phyloP scores from a whole-genome alignment of 2,329 filamentous ascomycete genomes.

The Verticillium dahliae region DNA sequence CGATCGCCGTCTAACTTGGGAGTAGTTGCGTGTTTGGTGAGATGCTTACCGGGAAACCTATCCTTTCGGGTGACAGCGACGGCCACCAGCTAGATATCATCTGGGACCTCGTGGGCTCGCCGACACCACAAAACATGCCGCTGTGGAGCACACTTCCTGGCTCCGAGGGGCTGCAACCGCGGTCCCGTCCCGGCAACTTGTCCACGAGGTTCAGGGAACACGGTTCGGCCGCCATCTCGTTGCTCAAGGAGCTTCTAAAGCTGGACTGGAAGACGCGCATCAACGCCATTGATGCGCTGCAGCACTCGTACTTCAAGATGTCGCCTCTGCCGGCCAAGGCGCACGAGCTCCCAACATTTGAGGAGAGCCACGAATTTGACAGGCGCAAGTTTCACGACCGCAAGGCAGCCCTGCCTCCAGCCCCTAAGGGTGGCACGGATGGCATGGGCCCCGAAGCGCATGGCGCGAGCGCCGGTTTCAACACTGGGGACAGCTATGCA shows the following conservation, averaged over 20 bases:
- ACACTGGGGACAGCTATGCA: constrained; percentile 40
- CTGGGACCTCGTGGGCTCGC: constrained; percentile 85
- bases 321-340: constrained; percentile 73
- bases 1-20: background rate
- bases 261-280: constrained; percentile 85
- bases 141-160: constrained; percentile 80
- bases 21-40: constrained; percentile 91
- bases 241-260: constrained; percentile 75
- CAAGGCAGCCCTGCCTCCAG: constrained; percentile 77
- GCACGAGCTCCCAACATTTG: constrained; percentile 82
- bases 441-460: constrained; percentile 57
- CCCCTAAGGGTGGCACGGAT: constrained; percentile 84
- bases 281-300: constrained; percentile 88
- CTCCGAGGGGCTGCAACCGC: constrained; percentile 65
- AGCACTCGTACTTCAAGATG: constrained; percentile 86
- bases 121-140: constrained; percentile 87
- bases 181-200: constrained; percentile 58
- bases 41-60: constrained; percentile 92
- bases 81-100: constrained; percentile 87
- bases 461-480: constrained; percentile 44
- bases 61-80: constrained; percentile 84
- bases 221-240: constrained; percentile 65
- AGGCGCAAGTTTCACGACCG: constrained; percentile 84
- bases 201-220: constrained; percentile 69
- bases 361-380: constrained; percentile 96